Evolutionary conservation across 768 basidiomycete genomes (phyloP), one percentile per base, ranked within the genome.

Genomic region (Terana coerulea): DNA sequence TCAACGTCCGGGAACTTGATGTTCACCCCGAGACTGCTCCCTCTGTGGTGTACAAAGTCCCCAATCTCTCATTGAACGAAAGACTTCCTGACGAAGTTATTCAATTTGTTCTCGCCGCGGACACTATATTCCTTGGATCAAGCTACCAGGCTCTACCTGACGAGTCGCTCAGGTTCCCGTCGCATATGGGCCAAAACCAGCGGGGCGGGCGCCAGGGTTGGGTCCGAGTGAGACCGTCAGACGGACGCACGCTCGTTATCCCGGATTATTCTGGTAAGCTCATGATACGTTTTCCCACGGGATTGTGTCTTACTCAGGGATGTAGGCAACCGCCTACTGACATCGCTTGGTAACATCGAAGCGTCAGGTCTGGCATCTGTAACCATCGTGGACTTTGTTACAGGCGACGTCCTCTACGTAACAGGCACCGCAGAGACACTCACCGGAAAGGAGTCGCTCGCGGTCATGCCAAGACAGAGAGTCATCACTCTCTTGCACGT

Each of bases 121-220:
- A 86, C 59, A 80, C 78, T 0, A 72, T 78, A 3, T 85, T 77
- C 60, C 52, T 86, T 42, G 80, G 79, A 1, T 78, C 81, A 4
- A 70, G 72, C 0, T 81, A 83, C 52, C 53, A 67, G 2, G 73
- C 80, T 0, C 42, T 54, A 4, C 40, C 65, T 22, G 62, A 68
- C 5, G 77, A 81, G 14, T 68, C 65, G 3, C 39, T 58, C 3
- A 59, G 47, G 4, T 76, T 71, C 49, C 83, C 82, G 1, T 82
- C 83, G 1, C 83, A 84, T 56, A 58, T 81, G 8, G 80, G 81
- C 14, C 79, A 79, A 67, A 86, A 85, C 54, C 79, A 82, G 43
- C 78, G 84, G 4, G 82, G 83, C 8, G 84, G 84, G 2, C 69
- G 74, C n/a, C 74, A 73, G 8, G 84, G 83, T 0, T 84, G 83